These are phyloP conservation scores for Aspergillus coremiiformis DNA, from an alignment of 495 filamentous ascomycete species.

Conservation along the genomic window DNA sequence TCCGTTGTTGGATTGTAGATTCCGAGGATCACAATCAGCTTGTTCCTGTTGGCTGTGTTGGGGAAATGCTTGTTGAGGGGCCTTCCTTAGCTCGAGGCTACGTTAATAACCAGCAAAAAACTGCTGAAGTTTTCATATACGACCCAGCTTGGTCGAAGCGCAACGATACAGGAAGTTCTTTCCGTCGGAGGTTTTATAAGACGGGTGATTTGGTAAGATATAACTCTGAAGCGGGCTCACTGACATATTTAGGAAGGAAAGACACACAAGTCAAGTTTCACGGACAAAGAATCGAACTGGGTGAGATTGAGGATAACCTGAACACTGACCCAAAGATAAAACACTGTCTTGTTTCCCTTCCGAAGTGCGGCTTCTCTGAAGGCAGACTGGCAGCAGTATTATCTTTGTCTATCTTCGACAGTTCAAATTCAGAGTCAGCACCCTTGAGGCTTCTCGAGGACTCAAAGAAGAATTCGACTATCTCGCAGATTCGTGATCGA, in stretches of 20 bases:
- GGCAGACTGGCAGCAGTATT: constrained; percentile 36
- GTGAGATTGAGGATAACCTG: constrained; percentile 55
- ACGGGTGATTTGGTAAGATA: constrained; percentile 60
- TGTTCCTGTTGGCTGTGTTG: constrained; percentile 42
- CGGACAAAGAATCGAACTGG: constrained; percentile 59
- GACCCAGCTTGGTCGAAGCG: constrained; percentile 33
- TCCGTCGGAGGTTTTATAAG: constrained; percentile 53
- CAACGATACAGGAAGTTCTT: constrained; percentile 4
- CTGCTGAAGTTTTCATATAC: constrained; percentile 38
- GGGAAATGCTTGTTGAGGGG: constrained; percentile 45
- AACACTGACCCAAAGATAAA: constrained; percentile 25
- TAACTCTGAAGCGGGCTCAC: constrained; percentile 45
- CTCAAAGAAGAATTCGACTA: constrained; percentile 18
- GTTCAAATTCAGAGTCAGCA: constrained; percentile 16
- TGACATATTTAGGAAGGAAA: constrained; percentile 56
- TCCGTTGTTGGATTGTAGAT: constrained; percentile 39
- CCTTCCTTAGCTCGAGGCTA: constrained; percentile 45
- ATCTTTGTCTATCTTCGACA: constrained; percentile 19
- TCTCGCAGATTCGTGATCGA: constrained; percentile 27
- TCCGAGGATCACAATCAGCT: constrained; percentile 38
- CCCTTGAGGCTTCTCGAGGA: constrained; percentile 22
- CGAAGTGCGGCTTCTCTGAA: constrained; percentile 33
- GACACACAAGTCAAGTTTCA: constrained; percentile 63
- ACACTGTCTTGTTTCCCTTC: constrained; percentile 38
- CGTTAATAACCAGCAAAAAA: constrained; percentile 35